Percentiles rank a stretch among this genome's conserved stretches.
Evolutionary conservation across 495 filamentous ascomycete genomes (phyloP).

Genomic region (Penicillium ochrochloron): DNA sequence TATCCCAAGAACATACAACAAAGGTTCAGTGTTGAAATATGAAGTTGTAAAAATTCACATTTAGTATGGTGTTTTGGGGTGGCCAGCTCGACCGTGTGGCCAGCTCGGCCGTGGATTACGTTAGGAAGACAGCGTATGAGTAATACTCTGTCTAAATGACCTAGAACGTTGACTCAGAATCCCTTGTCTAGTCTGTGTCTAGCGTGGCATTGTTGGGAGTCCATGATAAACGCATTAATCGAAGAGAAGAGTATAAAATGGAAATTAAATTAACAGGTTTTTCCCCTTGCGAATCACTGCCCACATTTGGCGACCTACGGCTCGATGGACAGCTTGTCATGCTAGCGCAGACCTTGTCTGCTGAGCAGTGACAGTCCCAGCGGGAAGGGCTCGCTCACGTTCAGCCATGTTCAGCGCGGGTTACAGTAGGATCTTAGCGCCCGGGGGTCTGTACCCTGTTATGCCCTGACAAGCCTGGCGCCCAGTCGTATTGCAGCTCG

Average conservation of each 20-base stretch:
- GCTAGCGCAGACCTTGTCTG: slow-evolving; percentile 7
- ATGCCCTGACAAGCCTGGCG: neutral
- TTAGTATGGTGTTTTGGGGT: too few species aligned
- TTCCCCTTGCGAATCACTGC: neutral
- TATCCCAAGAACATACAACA: too few species aligned
- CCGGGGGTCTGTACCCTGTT: neutral
- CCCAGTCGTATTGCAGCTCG: slow-evolving; percentile 1
- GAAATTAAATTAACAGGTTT: neutral
- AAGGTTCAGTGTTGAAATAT: too few species aligned
- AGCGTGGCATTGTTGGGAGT: neutral
- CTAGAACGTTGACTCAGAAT: neutral
- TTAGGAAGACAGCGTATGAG: neutral
- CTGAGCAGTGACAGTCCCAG: neutral
- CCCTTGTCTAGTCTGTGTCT: neutral
- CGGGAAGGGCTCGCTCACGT: neutral
- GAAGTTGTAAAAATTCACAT: too few species aligned
- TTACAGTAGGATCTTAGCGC: slow-evolving; percentile 9
- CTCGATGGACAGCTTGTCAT: slow-evolving; percentile 1
- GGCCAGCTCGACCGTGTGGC: too few species aligned
- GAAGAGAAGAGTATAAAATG: neutral
- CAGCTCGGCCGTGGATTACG: too few species aligned
- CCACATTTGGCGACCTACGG: neutral
- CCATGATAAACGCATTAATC: neutral
- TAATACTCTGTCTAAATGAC: neutral
- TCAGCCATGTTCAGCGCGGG: neutral